These are phyloP conservation scores for Linaria vulgaris DNA, from an alignment of 257 asterid genomes.

Conservation along the genomic window DNA sequence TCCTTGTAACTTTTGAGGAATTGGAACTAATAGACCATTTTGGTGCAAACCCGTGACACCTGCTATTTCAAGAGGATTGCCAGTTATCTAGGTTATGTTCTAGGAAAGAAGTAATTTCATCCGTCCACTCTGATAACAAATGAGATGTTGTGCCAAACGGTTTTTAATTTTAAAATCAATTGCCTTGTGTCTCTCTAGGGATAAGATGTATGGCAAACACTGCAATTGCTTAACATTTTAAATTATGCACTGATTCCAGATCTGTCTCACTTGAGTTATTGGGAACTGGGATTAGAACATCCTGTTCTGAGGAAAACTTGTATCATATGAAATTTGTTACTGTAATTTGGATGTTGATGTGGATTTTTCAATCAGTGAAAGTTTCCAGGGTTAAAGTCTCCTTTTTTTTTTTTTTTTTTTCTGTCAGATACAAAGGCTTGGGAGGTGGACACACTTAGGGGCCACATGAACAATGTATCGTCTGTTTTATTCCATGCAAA, in stretches of 20 bases:
- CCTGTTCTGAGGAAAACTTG: neutral
- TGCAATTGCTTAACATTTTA: neutral
- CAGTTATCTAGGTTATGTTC: no score
- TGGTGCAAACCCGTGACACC: no score
- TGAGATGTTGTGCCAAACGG: no score
- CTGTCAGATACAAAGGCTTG: conserved; percentile 91
- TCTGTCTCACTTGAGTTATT: conserved; percentile 11
- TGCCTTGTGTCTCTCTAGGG: conserved; percentile 1
- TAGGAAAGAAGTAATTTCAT: no score
- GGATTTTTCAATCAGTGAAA: conserved; percentile 1
- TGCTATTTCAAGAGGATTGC: no score
- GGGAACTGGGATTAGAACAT: neutral
- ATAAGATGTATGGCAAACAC: conserved; percentile 9
- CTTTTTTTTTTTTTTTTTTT: conserved; percentile 20
- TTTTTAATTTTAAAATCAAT: conserved; percentile 8
- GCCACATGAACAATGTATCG: conserved; percentile 97
- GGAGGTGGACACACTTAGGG: conserved; percentile 99
- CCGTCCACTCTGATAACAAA: no score
- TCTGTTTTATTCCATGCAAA: conserved; percentile 82
- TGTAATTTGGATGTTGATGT: conserved; percentile 4
- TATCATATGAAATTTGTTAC: conserved; percentile 5
- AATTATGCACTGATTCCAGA: neutral
- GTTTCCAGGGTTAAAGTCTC: neutral
- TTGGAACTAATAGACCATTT: no score
- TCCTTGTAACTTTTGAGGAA: no score